Base-by-base conservation (phyloP, 192 early-diverging fungal species). In the Coemansia asiatica region DNA sequence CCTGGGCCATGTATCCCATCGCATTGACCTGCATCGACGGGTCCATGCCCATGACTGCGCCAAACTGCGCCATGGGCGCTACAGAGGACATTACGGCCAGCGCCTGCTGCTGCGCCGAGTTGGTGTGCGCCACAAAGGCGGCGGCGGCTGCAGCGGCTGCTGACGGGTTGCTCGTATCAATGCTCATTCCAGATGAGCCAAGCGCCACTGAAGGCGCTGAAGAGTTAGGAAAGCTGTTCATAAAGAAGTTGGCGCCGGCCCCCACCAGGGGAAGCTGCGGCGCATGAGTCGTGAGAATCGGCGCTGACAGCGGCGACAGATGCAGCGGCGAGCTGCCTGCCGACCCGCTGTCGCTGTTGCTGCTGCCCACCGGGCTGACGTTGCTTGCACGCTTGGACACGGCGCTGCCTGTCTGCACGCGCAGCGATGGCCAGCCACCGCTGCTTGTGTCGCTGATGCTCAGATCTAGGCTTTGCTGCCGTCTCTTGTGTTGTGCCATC, bases 391-490 rank as follows among this genome's bases (percentile, higher is more conserved):
- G 53, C 21, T 38, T 15, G 13, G 31, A 29, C 61, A 54, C 28
- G 40, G 12, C 1, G 4, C n/a, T 33, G 23, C 48, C 63, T 9
- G 73, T 81, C 33, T 56, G 66, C n/a, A 81, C 73, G 61, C 78
- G 78, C 29, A 81, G 78, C 61, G 44, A 28, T 10, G 78, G 66
- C 56, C 73, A 35, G 56, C 68, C 49, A 18, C 66, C 27, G 46
- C 61, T 54, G 15, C 55, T 56, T 7, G 46, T 66, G 15, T 44
- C 29, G 33, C 57, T 23, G 8, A 59, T 44, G 48, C 76, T 61
- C 51, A 79, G 51, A 31, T 79, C 71, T 55, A 79, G 67, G 64
- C 71, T 73, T 35, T 79, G 76, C 61, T 81, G 78, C 12, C 78
- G 68, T 27, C 73, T 51, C 63, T 72, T 81, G 48, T 65, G 72